Conservation (phyloP, 106 monocot genomes). For the Dioscorea alata region DNA sequence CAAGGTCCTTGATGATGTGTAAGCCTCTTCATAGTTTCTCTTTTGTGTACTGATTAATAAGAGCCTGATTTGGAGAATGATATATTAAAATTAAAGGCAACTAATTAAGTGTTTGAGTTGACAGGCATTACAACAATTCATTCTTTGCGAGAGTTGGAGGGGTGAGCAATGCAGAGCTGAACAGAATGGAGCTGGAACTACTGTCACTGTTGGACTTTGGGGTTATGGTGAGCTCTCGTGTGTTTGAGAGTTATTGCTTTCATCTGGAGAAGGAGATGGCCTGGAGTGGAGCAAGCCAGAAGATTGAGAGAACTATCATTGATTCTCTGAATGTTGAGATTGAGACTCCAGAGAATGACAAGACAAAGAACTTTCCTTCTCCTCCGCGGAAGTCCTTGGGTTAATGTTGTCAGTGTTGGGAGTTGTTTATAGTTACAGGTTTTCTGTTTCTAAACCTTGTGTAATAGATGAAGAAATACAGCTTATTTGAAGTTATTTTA, state of each 20-base stretch:
- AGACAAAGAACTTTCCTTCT: no score
- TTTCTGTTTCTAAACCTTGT: no score
- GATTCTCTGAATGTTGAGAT: not conserved
- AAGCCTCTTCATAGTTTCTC: slow-evolving; percentile 5
- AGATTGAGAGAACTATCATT: slow-evolving; percentile 5
- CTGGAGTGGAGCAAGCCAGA: slow-evolving; percentile 5
- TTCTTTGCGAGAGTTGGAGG: slow-evolving; percentile 90
- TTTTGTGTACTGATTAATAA: not conserved
- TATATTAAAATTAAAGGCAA: no score
- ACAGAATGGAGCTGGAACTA: slow-evolving; percentile 75
- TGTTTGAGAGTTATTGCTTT: slow-evolving; percentile 57
- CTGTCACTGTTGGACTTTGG: slow-evolving; percentile 73
- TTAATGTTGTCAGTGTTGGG: no score
- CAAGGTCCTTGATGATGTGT: slow-evolving; percentile 91
- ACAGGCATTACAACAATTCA: slow-evolving; percentile 83
- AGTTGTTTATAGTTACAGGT: no score
- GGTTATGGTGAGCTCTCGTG: slow-evolving; percentile 43
- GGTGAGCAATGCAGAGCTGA: slow-evolving; percentile 75
- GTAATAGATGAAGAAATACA: no score
- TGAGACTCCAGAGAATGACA: not conserved
- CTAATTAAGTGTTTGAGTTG: no score
- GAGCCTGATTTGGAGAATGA: not conserved
- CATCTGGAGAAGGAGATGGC: slow-evolving; percentile 69
- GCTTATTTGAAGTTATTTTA: no score
- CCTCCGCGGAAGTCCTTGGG: no score